phyloP scores from a whole-genome alignment of 2,329 filamentous ascomycete genomes.

The Colletotrichum acutatum region DNA sequence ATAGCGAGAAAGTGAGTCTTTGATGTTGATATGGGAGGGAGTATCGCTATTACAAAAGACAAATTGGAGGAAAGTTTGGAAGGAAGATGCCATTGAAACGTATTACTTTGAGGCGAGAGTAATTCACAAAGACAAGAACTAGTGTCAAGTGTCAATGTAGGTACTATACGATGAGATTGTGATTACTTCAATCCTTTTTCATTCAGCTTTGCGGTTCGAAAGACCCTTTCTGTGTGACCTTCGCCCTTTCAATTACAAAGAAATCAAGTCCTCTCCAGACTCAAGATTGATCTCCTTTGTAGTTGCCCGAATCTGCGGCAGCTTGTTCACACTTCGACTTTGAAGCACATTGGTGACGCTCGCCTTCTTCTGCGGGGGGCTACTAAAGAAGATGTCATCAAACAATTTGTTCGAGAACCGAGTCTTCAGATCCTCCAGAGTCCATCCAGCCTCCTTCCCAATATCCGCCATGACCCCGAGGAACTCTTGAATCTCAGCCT shows the following conservation, averaged over 20 bases:
- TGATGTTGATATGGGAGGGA: too few relatives aligned
- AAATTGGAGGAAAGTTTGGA: neutral
- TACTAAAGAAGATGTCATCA: neutral
- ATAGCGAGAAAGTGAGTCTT: too few relatives aligned
- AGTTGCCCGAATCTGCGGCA: neutral
- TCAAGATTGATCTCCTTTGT: neutral
- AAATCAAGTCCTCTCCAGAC: neutral
- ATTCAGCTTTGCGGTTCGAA: too few relatives aligned
- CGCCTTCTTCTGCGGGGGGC: neutral
- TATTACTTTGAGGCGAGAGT: neutral
- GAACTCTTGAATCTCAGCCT: neutral
- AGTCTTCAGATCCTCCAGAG: neutral
- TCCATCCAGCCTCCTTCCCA: neutral
- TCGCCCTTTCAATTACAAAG: neutral
- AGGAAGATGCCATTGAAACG: neutral
- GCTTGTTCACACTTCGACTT: neutral
- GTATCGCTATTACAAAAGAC: too few relatives aligned
- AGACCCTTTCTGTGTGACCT: neutral
- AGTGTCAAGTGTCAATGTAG: too few relatives aligned
- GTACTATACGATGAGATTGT: neutral
- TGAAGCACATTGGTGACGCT: neutral
- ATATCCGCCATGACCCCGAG: neutral
- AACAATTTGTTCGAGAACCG: neutral
- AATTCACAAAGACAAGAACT: neutral
- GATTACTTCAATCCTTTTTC: neutral